Conservation (phyloP, 805 yeast genomes). For the Saccharomyces jurei region DNA sequence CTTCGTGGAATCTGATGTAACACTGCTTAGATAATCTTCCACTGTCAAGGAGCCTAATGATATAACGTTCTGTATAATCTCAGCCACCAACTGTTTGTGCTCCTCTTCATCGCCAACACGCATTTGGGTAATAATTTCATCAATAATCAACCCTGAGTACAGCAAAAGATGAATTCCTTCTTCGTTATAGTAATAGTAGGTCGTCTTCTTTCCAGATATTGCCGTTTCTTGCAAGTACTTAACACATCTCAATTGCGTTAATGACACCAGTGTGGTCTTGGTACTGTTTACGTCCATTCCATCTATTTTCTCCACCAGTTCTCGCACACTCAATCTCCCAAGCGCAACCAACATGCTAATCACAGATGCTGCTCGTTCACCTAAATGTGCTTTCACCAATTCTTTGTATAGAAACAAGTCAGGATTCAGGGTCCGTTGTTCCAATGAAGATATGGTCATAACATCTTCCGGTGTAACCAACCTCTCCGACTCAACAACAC, state of each 20-base stretch:
- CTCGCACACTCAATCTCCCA: slow-evolving; percentile 56
- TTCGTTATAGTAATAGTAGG: slow-evolving; percentile 54
- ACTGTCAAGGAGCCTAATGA: slow-evolving; percentile 59
- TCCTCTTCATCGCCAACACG: slow-evolving; percentile 7
- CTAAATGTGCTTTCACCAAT: slow-evolving; percentile 48
- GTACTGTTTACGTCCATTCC: slow-evolving; percentile 43
- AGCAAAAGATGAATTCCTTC: slow-evolving; percentile 55
- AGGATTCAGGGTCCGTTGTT: slow-evolving; percentile 51
- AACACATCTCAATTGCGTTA: slow-evolving; percentile 74
- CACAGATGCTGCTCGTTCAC: slow-evolving; percentile 64
- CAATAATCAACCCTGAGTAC: slow-evolving; percentile 70
- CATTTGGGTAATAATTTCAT: slow-evolving; percentile 38
- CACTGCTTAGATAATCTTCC: slow-evolving; percentile 38
- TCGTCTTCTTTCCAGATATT: slow-evolving; percentile 22
- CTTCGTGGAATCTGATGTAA: slow-evolving; percentile 21
- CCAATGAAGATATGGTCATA: slow-evolving; percentile 21
- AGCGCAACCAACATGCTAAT: slow-evolving; percentile 53
- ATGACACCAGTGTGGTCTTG: slow-evolving; percentile 60
- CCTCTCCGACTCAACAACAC: background rate
- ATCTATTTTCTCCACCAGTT: slow-evolving; percentile 39
- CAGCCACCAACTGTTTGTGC: slow-evolving; percentile 20
- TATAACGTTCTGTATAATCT: slow-evolving; percentile 61
- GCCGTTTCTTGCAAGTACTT: slow-evolving; percentile 48
- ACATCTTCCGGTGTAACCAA: slow-evolving; percentile 2
- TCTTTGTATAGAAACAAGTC: slow-evolving; percentile 50